phyloP scores from a whole-genome alignment of 2,329 filamentous ascomycete species.

The Calonectria montana region DNA sequence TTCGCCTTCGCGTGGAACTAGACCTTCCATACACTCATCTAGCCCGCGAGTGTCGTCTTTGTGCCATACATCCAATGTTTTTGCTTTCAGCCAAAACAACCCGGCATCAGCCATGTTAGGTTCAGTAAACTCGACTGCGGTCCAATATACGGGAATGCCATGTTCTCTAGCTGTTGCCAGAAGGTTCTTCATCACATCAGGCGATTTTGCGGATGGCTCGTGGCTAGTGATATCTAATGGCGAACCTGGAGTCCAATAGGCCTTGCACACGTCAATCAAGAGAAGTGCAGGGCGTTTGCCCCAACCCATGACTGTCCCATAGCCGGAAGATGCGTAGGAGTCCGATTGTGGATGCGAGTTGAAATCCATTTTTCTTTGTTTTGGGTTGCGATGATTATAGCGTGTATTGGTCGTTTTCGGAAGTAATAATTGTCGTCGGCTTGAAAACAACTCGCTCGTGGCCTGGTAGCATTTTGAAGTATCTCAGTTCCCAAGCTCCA shows the following conservation, averaged over 20 bases:
- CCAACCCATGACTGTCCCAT: slow-evolving; percentile 56
- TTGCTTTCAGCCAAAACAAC: slow-evolving; percentile 55
- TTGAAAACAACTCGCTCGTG: not conserved
- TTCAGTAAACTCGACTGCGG: slow-evolving; percentile 54
- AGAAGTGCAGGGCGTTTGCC: slow-evolving; percentile 55
- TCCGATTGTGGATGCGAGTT: slow-evolving; percentile 5
- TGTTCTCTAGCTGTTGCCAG: slow-evolving; percentile 53
- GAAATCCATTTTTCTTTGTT: slow-evolving; percentile 16
- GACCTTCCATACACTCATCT: slow-evolving; percentile 50
- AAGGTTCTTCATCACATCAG: slow-evolving; percentile 52
- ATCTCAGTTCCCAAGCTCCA: not conserved
- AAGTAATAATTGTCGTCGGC: not conserved
- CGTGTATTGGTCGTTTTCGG: not conserved
- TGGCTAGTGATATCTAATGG: slow-evolving; percentile 44
- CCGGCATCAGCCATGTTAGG: slow-evolving; percentile 58
- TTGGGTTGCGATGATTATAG: not conserved
- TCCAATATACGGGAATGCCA: slow-evolving; percentile 56
- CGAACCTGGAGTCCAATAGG: slow-evolving; percentile 56
- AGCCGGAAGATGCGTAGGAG: slow-evolving; percentile 50
- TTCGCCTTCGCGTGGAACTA: slow-evolving; percentile 51
- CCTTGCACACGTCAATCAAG: slow-evolving; percentile 59
- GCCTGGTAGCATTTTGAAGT: not conserved
- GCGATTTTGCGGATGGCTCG: slow-evolving; percentile 38
- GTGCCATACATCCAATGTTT: slow-evolving; percentile 54
- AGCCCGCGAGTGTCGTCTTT: slow-evolving; percentile 52